A percentile compares a stretch with the other conserved stretches of the same genome.
Conservation (phyloP, 1,139 yeast species). For the Dujonia santamariae region DNA sequence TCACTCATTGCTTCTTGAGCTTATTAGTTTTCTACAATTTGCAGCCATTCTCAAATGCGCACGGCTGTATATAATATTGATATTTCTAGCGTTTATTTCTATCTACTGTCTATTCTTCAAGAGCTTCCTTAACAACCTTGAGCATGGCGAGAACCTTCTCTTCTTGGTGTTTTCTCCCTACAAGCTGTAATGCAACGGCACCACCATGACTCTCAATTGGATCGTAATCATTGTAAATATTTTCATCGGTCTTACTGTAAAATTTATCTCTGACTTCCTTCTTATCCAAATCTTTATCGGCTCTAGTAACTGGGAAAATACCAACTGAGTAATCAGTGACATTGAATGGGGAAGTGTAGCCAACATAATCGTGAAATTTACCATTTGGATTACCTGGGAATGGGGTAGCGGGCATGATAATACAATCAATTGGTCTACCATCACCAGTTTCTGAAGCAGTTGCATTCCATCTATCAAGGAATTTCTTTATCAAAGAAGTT, state of each 20-base stretch:
- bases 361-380: constrained; percentile 31
- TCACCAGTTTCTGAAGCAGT: constrained; percentile 28
- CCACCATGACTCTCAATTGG: constrained; percentile 58
- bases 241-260: constrained; percentile 17
- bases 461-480: constrained; percentile 35
- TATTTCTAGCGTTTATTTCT: no score
- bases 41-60: no score
- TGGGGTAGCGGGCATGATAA: constrained; percentile 46
- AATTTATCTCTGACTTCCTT: constrained; percentile 15
- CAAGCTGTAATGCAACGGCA: constrained; percentile 65
- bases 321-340: constrained; percentile 58
- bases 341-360: constrained; percentile 60
- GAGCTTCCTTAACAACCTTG: constrained; percentile 19
- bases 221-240: constrained; percentile 40
- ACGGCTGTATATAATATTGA: no score
- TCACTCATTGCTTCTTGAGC: no score
- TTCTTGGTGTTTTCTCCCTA: constrained; percentile 57
- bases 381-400: constrained; percentile 45
- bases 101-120: no score
- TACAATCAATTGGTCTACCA: constrained; percentile 47
- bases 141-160: constrained; percentile 53
- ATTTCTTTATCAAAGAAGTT: constrained; percentile 28
- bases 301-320: constrained; percentile 55
- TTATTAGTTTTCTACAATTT: no score
- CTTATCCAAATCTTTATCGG: constrained; percentile 42